Percentiles rank a stretch among this genome's conserved stretches.
Conservation (phyloP, 495 filamentous ascomycete species). For the Xylaria scruposa region DNA sequence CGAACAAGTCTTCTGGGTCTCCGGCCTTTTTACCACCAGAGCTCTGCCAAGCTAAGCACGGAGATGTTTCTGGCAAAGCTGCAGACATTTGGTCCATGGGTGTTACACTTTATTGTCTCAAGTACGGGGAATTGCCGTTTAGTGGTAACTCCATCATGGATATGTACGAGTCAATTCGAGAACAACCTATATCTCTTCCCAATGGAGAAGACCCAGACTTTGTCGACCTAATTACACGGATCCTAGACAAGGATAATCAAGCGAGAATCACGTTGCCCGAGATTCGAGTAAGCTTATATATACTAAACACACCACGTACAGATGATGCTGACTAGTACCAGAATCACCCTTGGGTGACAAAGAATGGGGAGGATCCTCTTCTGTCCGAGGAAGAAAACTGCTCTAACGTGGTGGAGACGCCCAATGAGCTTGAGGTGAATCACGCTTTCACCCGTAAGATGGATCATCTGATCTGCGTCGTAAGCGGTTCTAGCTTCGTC, state of each 20-base stretch:
- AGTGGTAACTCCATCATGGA: slow-evolving; percentile 78
- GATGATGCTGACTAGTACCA: slow-evolving; percentile 42
- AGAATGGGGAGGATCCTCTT: slow-evolving; percentile 77
- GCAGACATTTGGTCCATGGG: slow-evolving; percentile 99
- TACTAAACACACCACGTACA: background rate
- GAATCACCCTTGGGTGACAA: slow-evolving; percentile 96
- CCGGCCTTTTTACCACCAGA: slow-evolving; percentile 96
- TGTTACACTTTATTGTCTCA: slow-evolving; percentile 89
- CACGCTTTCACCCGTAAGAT: slow-evolving; percentile 90
- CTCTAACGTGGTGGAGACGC: slow-evolving; percentile 74
- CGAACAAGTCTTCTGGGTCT: slow-evolving; percentile 91
- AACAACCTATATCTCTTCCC: slow-evolving; percentile 60
- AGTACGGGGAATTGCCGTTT: slow-evolving; percentile 88
- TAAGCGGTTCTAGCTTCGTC: slow-evolving; percentile 52
- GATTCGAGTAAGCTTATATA: slow-evolving; percentile 68
- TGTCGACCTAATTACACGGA: slow-evolving; percentile 67
- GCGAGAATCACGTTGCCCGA: slow-evolving; percentile 83
- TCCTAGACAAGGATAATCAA: slow-evolving; percentile 78
- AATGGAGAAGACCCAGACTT: slow-evolving; percentile 66
- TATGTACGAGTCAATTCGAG: slow-evolving; percentile 86
- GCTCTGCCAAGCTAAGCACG: slow-evolving; percentile 86
- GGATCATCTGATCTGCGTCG: slow-evolving; percentile 80
- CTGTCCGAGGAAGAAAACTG: slow-evolving; percentile 88
- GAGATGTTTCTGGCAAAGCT: slow-evolving; percentile 84
- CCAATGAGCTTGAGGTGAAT: slow-evolving; percentile 88